Evolutionary conservation across 306 rosid species (phyloP), one percentile per base, ranked within the genome.

Genomic region (Acmispon strigosus): DNA sequence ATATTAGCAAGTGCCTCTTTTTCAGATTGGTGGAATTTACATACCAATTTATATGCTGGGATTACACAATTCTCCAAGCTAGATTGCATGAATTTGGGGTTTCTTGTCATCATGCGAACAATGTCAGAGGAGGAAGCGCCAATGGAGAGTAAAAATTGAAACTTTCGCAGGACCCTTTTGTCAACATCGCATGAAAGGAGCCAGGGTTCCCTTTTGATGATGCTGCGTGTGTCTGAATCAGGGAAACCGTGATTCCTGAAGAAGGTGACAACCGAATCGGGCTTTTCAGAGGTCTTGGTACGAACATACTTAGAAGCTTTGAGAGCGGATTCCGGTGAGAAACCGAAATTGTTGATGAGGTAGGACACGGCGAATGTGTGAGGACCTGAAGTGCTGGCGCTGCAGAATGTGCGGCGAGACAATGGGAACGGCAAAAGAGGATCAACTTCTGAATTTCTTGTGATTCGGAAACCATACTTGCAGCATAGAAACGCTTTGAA

Each of bases 241-340:
- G 83, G n/a, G 48, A 66, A 66, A 0, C 72, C 60, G 16, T 49
- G 11, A 16, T 44, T 7, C 34, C 48, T 72, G 22, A 72, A 59
- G 51, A 72, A 37, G 2, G 37, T 4, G 67, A 60, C 7, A 7
- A 72, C 60, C 8, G 76, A 32, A 34, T 72, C 69, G 2, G 73
- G 61, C 10, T 67, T 67, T 50, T 67, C 17, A 19, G 73, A n/a
- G 36, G 37, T 34, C 4, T 15, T 3, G 36, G 34, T 7, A 16
- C 19, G 15, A 13, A 82, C 17, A 19, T 45, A 37, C 20, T 14
- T 19, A 4, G 74, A 75, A 66, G 66, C 72, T 37, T 72, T 77
- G 52, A 63, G 32, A 6, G 87, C 86, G 3, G 54, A 1, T 53
- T 87, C 15, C 0, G 20, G 82, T 18, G 87, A 63, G 41, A 84